Percentiles rank a stretch among this genome's conserved stretches.
Evolutionary conservation across 331 rosid species (phyloP).

Genomic region (Cydonia oblonga): DNA sequence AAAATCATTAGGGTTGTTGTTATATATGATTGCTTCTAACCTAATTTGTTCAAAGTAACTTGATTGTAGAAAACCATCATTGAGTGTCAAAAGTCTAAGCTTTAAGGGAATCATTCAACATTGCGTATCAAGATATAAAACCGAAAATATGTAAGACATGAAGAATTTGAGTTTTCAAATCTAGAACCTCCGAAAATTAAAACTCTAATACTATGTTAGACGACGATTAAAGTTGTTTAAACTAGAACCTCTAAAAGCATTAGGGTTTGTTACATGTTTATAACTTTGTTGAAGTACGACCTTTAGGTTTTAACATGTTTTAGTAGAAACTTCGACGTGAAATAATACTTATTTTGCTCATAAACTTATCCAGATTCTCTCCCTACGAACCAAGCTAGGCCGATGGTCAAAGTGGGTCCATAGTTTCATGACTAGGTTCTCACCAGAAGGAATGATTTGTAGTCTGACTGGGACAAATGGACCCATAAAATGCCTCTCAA

Average conservation of each 20-base stretch:
- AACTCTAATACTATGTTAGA: background rate
- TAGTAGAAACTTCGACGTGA: background rate
- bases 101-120: no score
- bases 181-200: background rate
- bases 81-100: background rate
- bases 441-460: constrained; percentile 2
- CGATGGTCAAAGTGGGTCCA: constrained; percentile 29
- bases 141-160: background rate
- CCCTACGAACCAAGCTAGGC: constrained; percentile 9
- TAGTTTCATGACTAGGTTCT: constrained; percentile 10
- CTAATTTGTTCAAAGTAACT: background rate
- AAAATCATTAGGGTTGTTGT: constrained; percentile 4
- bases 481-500: constrained; percentile 9
- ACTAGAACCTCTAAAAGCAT: no score
- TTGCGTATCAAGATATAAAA: background rate
- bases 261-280: no score
- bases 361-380: background rate
- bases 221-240: no score
- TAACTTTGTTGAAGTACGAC: background rate
- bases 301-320: background rate
- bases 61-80: background rate
- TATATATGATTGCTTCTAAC: background rate
- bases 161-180: background rate
- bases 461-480: constrained; percentile 15
- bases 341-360: background rate